A percentile compares a stretch with the other conserved stretches of the same genome.
These are phyloP conservation scores for Fomitopsis pulvina DNA, from an alignment of 768 basidiomycete genomes.

Conservation along the genomic window DNA sequence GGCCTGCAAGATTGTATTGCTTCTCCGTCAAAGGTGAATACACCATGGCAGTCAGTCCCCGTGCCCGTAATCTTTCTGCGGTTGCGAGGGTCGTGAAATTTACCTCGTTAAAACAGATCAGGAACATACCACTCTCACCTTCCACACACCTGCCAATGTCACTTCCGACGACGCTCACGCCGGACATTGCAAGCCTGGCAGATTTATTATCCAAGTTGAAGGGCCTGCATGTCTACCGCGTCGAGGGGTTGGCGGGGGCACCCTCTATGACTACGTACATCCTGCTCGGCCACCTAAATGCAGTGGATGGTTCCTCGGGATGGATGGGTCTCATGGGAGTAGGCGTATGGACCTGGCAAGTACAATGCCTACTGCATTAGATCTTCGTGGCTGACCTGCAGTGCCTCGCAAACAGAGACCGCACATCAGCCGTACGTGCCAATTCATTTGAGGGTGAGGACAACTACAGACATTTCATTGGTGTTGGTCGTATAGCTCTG, in stretches of 20 bases:
- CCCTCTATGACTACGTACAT: constrained; percentile 28
- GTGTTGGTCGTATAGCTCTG: too few species aligned
- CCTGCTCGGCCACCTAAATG: constrained; percentile 28
- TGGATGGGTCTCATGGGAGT: constrained; percentile 33
- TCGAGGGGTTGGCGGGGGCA: constrained; percentile 13
- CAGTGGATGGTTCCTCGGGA: constrained; percentile 4
- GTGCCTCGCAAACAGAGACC: too few species aligned
- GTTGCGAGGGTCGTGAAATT: too few species aligned
- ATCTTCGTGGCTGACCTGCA: too few species aligned
- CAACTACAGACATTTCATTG: too few species aligned
- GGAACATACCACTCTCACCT: constrained; percentile 9
- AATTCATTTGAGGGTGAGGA: too few species aligned
- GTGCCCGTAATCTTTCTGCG: too few species aligned
- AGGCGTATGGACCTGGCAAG: constrained; percentile 30
- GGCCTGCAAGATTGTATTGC: constrained; percentile 15
- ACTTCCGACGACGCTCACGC: constrained; percentile 4
- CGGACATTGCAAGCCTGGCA: background rate
- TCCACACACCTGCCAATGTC: constrained; percentile 13
- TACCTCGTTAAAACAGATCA: constrained; percentile 5
- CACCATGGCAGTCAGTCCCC: too few species aligned
- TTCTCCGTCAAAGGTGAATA: background rate
- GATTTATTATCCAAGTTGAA: constrained; percentile 6
- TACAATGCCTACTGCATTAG: too few species aligned
- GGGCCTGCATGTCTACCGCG: constrained; percentile 11
- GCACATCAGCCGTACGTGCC: too few species aligned